Conservation (phyloP, 108 stramenopile species). For the Cyclotella cryptica region DNA sequence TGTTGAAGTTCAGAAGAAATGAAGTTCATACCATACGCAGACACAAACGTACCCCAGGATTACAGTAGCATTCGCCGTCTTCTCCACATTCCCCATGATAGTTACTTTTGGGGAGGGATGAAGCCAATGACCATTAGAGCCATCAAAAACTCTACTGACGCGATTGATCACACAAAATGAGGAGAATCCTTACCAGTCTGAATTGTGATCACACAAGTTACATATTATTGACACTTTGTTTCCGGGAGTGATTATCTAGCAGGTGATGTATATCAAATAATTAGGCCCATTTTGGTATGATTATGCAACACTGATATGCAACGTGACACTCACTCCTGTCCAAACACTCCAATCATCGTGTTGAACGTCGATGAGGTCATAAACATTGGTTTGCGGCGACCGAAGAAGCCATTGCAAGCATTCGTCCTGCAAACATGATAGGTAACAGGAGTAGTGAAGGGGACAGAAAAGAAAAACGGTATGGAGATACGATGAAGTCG, state of each 20-base stretch:
- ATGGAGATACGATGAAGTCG: not conserved
- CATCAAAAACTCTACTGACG: not conserved
- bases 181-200: conserved; percentile 6
- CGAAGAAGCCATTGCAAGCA: not conserved
- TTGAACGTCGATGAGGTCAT: not conserved
- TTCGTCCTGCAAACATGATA: not conserved
- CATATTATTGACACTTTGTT: conserved; percentile 12
- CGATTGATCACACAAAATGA: not conserved
- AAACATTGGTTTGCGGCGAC: not conserved
- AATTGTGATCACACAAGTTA: not conserved
- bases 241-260: not conserved
- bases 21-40: not conserved
- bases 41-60: not conserved
- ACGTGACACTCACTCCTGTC: conserved; percentile 7
- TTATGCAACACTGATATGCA: too few species aligned
- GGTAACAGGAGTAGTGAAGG: not conserved
- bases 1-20: not conserved
- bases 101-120: not conserved
- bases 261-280: too few species aligned
- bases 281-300: too few species aligned
- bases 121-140: not conserved
- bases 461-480: too few species aligned
- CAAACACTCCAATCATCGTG: conserved; percentile 9
- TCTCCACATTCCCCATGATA: conserved; percentile 9
- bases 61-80: not conserved